Conservation (phyloP, 768 basidiomycete genomes). For the Daedaleopsis nitida region DNA sequence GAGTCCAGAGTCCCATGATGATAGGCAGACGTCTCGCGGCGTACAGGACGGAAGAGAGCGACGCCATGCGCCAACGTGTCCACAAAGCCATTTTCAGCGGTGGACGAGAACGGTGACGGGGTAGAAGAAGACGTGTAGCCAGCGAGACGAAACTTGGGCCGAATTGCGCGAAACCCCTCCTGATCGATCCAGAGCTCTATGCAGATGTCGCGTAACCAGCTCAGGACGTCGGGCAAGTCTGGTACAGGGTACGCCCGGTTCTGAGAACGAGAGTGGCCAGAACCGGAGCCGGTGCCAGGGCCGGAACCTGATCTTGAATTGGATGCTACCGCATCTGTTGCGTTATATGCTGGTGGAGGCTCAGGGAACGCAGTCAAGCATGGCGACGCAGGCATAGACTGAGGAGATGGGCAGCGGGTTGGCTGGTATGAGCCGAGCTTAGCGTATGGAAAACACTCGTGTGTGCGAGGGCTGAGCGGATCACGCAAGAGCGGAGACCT, state of each 20-base stretch:
- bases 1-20: conserved; percentile 64
- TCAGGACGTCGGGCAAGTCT: conserved; percentile 39
- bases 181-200: conserved; percentile 80
- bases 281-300: not conserved
- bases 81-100: conserved; percentile 22
- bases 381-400: not conserved
- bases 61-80: conserved; percentile 45
- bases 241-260: not conserved
- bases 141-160: conserved; percentile 59
- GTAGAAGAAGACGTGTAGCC: conserved; percentile 43
- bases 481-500: conserved; percentile 7
- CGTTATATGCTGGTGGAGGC: not conserved
- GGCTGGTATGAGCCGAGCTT: not conserved
- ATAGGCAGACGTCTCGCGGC: conserved; percentile 62
- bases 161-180: conserved; percentile 73
- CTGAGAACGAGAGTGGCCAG: not conserved
- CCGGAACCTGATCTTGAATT: not conserved
- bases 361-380: not conserved
- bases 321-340: not conserved
- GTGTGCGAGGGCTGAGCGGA: not conserved
- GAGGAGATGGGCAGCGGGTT: not conserved
- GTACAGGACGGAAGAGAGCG: conserved; percentile 66
- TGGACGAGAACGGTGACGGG: conserved; percentile 28
- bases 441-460: not conserved
- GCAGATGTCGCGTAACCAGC: conserved; percentile 55